phyloP scores from a whole-genome alignment of 306 rosid genomes.

The Mucuna pruriens region DNA sequence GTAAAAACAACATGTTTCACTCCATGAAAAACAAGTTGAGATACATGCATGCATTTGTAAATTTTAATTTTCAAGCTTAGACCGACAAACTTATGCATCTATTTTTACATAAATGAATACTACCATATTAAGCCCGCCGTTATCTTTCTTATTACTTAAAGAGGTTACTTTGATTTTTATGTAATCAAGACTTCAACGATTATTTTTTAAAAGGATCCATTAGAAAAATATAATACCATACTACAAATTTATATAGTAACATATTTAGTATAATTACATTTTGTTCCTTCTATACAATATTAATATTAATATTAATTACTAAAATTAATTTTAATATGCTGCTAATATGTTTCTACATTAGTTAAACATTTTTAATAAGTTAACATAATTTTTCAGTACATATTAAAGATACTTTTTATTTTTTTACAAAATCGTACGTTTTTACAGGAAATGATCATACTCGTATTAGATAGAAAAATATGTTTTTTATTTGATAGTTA shows the following conservation, averaged over 20 bases:
- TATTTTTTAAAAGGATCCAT: background rate
- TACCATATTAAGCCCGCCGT: background rate
- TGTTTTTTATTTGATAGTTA: background rate
- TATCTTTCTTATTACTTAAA: background rate
- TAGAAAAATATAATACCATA: background rate
- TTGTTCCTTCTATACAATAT: background rate
- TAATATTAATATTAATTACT: background rate
- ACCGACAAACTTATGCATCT: background rate
- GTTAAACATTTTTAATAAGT: too few relatives aligned
- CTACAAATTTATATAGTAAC: too few relatives aligned
- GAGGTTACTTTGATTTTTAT: background rate
- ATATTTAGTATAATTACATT: too few relatives aligned
- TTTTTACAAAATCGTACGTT: too few relatives aligned
- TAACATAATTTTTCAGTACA: too few relatives aligned
- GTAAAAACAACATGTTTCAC: background rate
- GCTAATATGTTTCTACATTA: too few relatives aligned
- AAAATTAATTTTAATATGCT: too few relatives aligned
- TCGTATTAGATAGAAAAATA: background rate
- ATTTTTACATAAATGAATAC: background rate
- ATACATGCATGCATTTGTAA: background rate
- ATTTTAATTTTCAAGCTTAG: background rate
- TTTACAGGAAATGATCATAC: too few relatives aligned
- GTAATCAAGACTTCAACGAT: background rate
- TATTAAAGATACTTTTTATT: too few relatives aligned
- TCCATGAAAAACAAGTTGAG: background rate